Percentiles rank a stretch among this genome's conserved stretches.
phyloP scores from a whole-genome alignment of 2,329 filamentous ascomycete species.

The Aspergillus candidus region DNA sequence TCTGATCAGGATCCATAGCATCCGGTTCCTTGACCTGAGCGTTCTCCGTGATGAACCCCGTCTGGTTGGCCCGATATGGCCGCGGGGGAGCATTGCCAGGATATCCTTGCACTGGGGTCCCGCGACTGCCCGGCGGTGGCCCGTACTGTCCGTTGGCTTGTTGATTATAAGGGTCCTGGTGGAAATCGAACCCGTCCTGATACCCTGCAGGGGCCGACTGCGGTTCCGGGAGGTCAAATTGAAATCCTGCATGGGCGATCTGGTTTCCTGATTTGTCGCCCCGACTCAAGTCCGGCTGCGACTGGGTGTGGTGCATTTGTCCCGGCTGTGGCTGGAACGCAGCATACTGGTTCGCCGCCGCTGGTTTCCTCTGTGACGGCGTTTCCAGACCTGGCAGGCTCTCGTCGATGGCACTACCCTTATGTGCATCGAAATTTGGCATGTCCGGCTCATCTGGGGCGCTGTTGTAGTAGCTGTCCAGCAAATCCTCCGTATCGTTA shows the following conservation, averaged over 20 bases:
- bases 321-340: constrained; percentile 31
- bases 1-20: constrained; percentile 27
- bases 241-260: constrained; percentile 51
- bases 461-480: constrained; percentile 49
- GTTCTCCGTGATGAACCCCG: constrained; percentile 15
- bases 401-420: constrained; percentile 26
- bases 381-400: constrained; percentile 30
- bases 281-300: constrained; percentile 42
- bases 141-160: constrained; percentile 13
- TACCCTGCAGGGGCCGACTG: constrained; percentile 11
- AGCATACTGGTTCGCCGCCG: constrained; percentile 26
- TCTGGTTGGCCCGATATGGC: constrained; percentile 17
- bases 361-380: constrained; percentile 21
- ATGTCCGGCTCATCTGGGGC: constrained; percentile 51
- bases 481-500: constrained; percentile 34
- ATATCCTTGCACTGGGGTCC: constrained; percentile 10
- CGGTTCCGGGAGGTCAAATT: constrained; percentile 62
- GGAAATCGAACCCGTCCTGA: constrained; percentile 16
- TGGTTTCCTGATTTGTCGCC: constrained; percentile 21
- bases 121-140: constrained; percentile 10
- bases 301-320: constrained; percentile 32
- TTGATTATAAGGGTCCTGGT: constrained; percentile 15
- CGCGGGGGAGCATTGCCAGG: constrained; percentile 16
- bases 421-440: constrained; percentile 56
- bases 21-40: constrained; percentile 11